A percentile compares a stretch with the other conserved stretches of the same genome.
Evolutionary conservation across 2,329 filamentous ascomycete genomes (phyloP).

Genomic region (Tolypocladium ophioglossoides): DNA sequence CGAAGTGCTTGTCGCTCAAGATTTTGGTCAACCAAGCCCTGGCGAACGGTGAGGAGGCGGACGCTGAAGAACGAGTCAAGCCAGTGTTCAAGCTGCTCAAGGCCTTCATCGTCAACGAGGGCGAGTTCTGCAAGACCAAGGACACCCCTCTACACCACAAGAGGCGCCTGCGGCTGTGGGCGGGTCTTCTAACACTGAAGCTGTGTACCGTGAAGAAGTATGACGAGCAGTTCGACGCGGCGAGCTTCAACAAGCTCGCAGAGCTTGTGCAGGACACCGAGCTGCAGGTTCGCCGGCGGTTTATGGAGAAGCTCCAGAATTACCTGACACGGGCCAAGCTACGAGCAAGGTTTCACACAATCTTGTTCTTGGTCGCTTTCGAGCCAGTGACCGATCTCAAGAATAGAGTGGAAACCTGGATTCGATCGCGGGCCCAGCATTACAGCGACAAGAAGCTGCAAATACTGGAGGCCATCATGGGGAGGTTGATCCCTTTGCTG

Average conservation of each 20-base stretch:
- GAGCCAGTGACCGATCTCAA: slow-evolving; percentile 70
- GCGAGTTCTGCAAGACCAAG: slow-evolving; percentile 67
- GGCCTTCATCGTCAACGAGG: slow-evolving; percentile 61
- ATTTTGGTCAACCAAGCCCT: slow-evolving; percentile 79
- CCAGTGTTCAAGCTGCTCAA: slow-evolving; percentile 72
- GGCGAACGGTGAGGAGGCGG: slow-evolving; percentile 39
- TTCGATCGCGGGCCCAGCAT: slow-evolving; percentile 65
- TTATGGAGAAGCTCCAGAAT: slow-evolving; percentile 81
- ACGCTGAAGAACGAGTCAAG: slow-evolving; percentile 48
- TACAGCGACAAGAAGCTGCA: slow-evolving; percentile 49
- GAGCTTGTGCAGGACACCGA: slow-evolving; percentile 71
- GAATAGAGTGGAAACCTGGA: slow-evolving; percentile 73
- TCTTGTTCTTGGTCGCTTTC: slow-evolving; percentile 84
- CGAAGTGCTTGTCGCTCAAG: slow-evolving; percentile 76
- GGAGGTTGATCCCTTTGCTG: slow-evolving; percentile 74
- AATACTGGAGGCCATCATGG: slow-evolving; percentile 71
- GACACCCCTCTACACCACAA: slow-evolving; percentile 71
- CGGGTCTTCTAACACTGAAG: slow-evolving; percentile 74
- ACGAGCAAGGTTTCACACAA: slow-evolving; percentile 70
- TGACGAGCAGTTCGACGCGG: slow-evolving; percentile 62
- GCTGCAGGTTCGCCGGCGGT: slow-evolving; percentile 62
- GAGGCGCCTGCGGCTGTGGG: slow-evolving; percentile 69
- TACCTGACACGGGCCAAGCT: slow-evolving; percentile 68
- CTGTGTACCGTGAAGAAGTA: slow-evolving; percentile 67
- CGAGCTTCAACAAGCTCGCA: slow-evolving; percentile 72